phyloP scores from a whole-genome alignment of 2,329 filamentous ascomycete species.

The Furcasterigmium furcatum region DNA sequence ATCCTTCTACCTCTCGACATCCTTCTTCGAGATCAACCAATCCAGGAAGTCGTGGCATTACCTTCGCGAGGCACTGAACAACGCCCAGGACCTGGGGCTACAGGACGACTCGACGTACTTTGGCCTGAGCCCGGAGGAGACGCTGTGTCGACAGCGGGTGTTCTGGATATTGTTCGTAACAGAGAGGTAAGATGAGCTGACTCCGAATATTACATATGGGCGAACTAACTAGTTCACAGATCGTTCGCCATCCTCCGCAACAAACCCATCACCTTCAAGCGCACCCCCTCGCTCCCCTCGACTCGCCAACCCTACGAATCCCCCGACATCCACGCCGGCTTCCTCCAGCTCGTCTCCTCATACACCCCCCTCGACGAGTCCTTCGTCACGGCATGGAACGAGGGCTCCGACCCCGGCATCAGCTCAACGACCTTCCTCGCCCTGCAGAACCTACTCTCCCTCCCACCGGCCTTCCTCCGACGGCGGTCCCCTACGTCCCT shows the following conservation, averaged over 20 bases:
- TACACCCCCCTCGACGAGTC: slow-evolving; percentile 62
- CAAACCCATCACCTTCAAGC: slow-evolving; percentile 58
- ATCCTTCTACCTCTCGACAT: slow-evolving; percentile 59
- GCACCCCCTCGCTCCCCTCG: slow-evolving; percentile 53
- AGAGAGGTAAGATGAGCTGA: slow-evolving; percentile 48
- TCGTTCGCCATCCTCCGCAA: slow-evolving; percentile 62
- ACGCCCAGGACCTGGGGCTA: slow-evolving; percentile 55
- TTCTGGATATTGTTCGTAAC: slow-evolving; percentile 64
- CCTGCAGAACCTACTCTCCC: slow-evolving; percentile 27
- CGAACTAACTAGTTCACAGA: slow-evolving; percentile 28
- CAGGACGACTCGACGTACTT: slow-evolving; percentile 56
- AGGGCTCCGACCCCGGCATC: slow-evolving; percentile 38
- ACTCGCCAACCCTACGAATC: slow-evolving; percentile 50
- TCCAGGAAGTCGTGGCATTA: slow-evolving; percentile 62
- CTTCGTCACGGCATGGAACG: slow-evolving; percentile 64
- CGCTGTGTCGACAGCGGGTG: slow-evolving; percentile 49
- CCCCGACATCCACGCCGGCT: slow-evolving; percentile 51
- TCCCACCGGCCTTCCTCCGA: slow-evolving; percentile 25
- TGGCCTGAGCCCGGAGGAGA: slow-evolving; percentile 43
- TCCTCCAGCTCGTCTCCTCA: slow-evolving; percentile 56
- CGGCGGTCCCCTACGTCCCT: slow-evolving; percentile 15
- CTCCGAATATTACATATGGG: background rate
- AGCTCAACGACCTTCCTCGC: slow-evolving; percentile 28
- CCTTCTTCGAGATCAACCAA: slow-evolving; percentile 59
- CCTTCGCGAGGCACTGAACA: slow-evolving; percentile 56